Conservation (phyloP, 768 basidiomycete species). For the Cyathus striatus region DNA sequence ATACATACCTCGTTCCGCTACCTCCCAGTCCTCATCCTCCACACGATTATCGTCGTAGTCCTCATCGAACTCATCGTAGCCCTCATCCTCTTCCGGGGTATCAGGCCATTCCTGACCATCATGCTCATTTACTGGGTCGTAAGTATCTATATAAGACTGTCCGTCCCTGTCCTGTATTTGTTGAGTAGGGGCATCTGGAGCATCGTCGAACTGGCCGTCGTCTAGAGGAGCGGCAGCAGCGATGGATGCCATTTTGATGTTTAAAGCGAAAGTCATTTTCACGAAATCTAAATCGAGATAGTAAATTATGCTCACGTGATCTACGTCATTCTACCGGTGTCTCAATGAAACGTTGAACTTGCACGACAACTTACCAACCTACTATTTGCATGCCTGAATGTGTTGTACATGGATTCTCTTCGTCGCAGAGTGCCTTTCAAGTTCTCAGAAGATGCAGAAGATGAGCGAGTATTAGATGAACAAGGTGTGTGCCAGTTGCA, state of each 20-base stretch:
- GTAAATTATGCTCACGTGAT: constrained; percentile 11
- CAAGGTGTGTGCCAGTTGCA: constrained; percentile 33
- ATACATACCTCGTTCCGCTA: constrained; percentile 69
- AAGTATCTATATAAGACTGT: constrained; percentile 39
- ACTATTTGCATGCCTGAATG: too few relatives aligned
- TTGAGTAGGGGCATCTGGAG: constrained; percentile 25
- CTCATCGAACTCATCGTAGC: constrained; percentile 38
- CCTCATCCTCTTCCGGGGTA: constrained; percentile 31
- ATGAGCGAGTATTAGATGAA: constrained; percentile 40
- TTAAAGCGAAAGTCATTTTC: constrained; percentile 5
- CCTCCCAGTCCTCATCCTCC: constrained; percentile 88
- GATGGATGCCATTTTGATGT: constrained; percentile 25
- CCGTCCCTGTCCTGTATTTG: constrained; percentile 16
- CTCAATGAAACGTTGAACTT: not conserved
- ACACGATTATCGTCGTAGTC: constrained; percentile 55
- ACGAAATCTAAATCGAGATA: constrained; percentile 1
- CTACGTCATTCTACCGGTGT: not conserved
- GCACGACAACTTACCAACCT: too few relatives aligned
- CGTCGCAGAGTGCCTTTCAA: constrained; percentile 44
- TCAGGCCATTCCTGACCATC: constrained; percentile 25
- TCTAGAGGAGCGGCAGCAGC: constrained; percentile 23
- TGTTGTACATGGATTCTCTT: constrained; percentile 26
- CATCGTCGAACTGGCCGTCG: constrained; percentile 62
- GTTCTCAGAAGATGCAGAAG: constrained; percentile 21
- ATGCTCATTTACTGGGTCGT: constrained; percentile 29